A percentile compares a stretch with the other conserved stretches of the same genome.
These are phyloP conservation scores for Echeveria elegans DNA, from an alignment of 164 flowering plant species.

Conservation along the genomic window DNA sequence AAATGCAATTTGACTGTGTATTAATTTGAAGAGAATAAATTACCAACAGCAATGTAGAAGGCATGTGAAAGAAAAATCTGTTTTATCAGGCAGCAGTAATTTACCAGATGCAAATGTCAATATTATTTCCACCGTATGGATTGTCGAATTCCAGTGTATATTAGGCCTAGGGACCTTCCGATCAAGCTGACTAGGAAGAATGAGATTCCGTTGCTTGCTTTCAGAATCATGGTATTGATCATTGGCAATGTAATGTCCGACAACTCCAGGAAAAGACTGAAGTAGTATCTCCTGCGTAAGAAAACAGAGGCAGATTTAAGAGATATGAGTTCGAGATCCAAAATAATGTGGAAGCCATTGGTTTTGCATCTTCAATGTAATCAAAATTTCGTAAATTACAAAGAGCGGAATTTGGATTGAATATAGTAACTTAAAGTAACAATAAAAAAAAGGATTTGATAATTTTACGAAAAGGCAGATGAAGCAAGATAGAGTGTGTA, in stretches of 20 bases:
- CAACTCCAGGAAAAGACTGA: conserved; percentile 82
- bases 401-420: background rate
- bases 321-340: background rate
- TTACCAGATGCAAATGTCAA: background rate
- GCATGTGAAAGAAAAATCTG: background rate
- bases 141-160: conserved; percentile 89
- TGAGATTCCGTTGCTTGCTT: conserved; percentile 69
- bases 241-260: conserved; percentile 74
- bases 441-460: background rate
- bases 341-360: background rate
- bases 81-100: background rate
- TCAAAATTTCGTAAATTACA: background rate
- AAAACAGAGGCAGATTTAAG: background rate
- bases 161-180: conserved; percentile 87
- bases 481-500: conserved; percentile 20
- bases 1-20: background rate
- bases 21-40: background rate
- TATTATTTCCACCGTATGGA: conserved; percentile 76
- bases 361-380: too few relatives aligned
- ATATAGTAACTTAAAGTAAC: background rate
- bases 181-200: conserved; percentile 84
- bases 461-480: background rate
- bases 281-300: conserved; percentile 87
- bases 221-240: conserved; percentile 42
- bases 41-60: background rate